Evolutionary conservation across 2,329 filamentous ascomycete species (phyloP), one percentile per base, ranked within the genome.

Genomic region (Hymenoscyphus fraxineus): DNA sequence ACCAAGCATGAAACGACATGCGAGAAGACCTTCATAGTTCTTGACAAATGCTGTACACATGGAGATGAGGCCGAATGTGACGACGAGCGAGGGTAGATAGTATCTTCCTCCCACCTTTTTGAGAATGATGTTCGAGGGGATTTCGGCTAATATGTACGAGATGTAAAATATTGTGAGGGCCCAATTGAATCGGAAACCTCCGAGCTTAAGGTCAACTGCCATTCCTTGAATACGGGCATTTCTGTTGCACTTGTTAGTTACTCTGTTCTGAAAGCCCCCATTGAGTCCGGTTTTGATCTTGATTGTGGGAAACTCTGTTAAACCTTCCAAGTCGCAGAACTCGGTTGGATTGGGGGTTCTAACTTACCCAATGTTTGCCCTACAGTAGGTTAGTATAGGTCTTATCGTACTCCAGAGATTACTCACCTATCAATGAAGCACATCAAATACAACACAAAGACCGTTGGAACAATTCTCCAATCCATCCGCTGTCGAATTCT

Each of bases 141-240:
- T 75, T 74, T 88, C 85, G 66, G 87, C 87, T 44, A 73, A 74
- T 63, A 88, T 85, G 74, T 88, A 88, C 19, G 85, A 78, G 47
- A 85, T 76, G 75, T 88, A 88, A 66, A 88, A 88, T 60, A 83
- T 78, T n/a, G 81, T 81, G 32, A 88, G 78, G 6, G 85, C 77
- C 83, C 83, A 87, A 64, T 83, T 80, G 76, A 87, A 88, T 77
- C 81, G 82, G 7, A 71, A 72, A 0, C 82, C 80, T 67, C 65
- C 71, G 32, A 76, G 67, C 3, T 85, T 80, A 31, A 88, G 78
- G 72, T 88, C 86, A 32, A 78, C 78, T 66, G 86, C 83, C 82
- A 88, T 84, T 70, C 85, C 85, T 59, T 85, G 85, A 59, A 88
- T 83, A 55, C 81, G 81, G 55, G 86, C 86, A 71, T 87, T 86